Base-by-base conservation (phyloP, 2,329 filamentous ascomycete genomes). In the Arachnomyces sp. region DNA sequence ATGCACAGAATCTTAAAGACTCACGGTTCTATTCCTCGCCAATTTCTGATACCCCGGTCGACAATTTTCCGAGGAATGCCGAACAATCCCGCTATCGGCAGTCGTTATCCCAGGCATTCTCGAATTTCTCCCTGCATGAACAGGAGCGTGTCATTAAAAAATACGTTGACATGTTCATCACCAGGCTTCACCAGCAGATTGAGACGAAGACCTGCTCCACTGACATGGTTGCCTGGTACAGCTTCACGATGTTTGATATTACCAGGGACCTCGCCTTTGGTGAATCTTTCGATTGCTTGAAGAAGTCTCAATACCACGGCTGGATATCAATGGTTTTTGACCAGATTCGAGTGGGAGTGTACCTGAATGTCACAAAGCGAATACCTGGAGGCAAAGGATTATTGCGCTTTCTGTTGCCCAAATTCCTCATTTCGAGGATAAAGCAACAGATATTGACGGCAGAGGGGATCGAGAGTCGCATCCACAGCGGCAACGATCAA, bases 191-290 rank as follows among this genome's bases (percentile, higher is more conserved):
- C 9, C 21, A 25, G 9, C 21, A 25, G 21, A 25, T 25, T 25
- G 9, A 47, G 43, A 17, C 38, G 16, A 3, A 33, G 31, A n/a
- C 31, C 37, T 31, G 40, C 2, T 18, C 30, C 1, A 44, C 54
- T 30, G 52, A 63, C 46, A 51, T 61, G 31, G 51, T 44, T 16
- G 46, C 47, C n/a, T 63, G 57, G 59, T 52, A 54, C 38, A 56
- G 62, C 14, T 65, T 50, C 8, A 56, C 55, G 2, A 57, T 59
- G 2, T 67, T 67, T 36, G 63, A 67, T 42, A 55, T 66, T 16
- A 57, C 62, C 2, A 60, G 61, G 2, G 62, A 66, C 15, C 43
- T 67, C 3, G 57, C 57, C 21, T 65, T 66, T 35, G 61, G 63
- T 2, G 56, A 65, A 36, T 54, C 59, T 4, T 69, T 69, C 36